phyloP scores from a whole-genome alignment of 148 eudicot species.

The Cornus suecica region DNA sequence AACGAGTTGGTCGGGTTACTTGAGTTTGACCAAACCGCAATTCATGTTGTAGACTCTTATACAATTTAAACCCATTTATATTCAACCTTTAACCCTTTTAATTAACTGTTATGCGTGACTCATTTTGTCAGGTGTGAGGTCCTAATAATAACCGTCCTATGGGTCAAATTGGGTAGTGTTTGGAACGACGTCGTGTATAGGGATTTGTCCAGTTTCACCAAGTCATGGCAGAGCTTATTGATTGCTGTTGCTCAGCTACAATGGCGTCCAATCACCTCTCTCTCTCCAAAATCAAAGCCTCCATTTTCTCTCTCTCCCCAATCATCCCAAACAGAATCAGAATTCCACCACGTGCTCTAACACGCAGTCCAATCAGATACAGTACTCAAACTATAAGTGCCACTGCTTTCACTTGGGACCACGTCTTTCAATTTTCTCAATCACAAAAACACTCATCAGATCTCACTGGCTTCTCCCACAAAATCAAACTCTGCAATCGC shows the following conservation, averaged over 20 bases:
- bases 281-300: conserved; percentile 2
- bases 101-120: too few relatives aligned
- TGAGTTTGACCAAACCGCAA: too few relatives aligned
- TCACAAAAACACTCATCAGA: conserved; percentile 35
- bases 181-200: background rate
- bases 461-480: conserved; percentile 54
- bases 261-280: conserved; percentile 28
- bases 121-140: too few relatives aligned
- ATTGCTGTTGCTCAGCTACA: background rate
- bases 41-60: too few relatives aligned
- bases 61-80: too few relatives aligned
- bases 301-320: background rate
- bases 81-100: too few relatives aligned
- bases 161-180: too few relatives aligned
- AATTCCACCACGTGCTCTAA: background rate
- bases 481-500: conserved; percentile 65
- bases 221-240: background rate
- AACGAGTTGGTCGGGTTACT: too few relatives aligned
- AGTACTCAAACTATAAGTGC: conserved; percentile 15
- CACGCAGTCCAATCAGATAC: conserved; percentile 6
- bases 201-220: background rate
- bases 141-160: too few relatives aligned
- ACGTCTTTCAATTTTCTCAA: conserved; percentile 42
- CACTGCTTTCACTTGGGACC: conserved; percentile 66
- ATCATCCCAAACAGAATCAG: conserved; percentile 9